These are phyloP conservation scores for Testicularia cyperi DNA, from an alignment of 1,284 basidiomycete species.

Conservation along the genomic window DNA sequence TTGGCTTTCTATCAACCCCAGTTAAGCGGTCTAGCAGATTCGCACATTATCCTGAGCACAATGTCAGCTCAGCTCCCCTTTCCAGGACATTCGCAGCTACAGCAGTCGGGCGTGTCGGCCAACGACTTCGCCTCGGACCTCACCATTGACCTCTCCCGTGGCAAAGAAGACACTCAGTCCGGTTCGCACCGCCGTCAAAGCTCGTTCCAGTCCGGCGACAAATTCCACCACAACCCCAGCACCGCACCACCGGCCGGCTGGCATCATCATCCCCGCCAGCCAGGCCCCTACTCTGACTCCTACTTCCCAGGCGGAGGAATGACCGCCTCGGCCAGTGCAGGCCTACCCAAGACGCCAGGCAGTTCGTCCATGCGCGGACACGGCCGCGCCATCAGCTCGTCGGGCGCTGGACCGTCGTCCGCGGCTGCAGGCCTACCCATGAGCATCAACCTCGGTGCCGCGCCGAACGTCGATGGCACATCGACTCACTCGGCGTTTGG, in stretches of 20 bases:
- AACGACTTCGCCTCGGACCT: slow-evolving; percentile 14
- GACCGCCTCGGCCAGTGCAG: slow-evolving; percentile 1
- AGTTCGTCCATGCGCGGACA: slow-evolving; percentile 29
- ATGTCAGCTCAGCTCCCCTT: slow-evolving; percentile 34
- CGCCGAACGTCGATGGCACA: background rate
- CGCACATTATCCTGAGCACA: background rate
- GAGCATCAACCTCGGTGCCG: slow-evolving; percentile 15
- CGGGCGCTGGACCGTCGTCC: slow-evolving; percentile 3
- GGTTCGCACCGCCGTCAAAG: slow-evolving; percentile 11
- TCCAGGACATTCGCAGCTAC: slow-evolving; percentile 8
- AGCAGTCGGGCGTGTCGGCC: background rate
- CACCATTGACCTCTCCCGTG: slow-evolving; percentile 33
- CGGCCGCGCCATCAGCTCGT: slow-evolving; percentile 19
- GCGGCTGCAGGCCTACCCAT: too few species aligned
- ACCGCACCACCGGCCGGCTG: slow-evolving; percentile 17
- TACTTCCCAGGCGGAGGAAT: slow-evolving; percentile 48
- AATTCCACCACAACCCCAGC: slow-evolving; percentile 1
- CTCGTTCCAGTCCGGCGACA: slow-evolving; percentile 18
- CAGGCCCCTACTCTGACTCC: slow-evolving; percentile 33
- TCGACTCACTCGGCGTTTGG: background rate
- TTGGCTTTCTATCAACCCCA: too few species aligned
- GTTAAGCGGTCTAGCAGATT: too few species aligned
- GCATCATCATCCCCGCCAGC: slow-evolving; percentile 44
- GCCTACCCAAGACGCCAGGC: slow-evolving; percentile 21
- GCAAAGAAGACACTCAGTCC: slow-evolving; percentile 5